Evolutionary conservation across 2,329 filamentous ascomycete species (phyloP).

Genomic region (Thielaviopsis populi): DNA sequence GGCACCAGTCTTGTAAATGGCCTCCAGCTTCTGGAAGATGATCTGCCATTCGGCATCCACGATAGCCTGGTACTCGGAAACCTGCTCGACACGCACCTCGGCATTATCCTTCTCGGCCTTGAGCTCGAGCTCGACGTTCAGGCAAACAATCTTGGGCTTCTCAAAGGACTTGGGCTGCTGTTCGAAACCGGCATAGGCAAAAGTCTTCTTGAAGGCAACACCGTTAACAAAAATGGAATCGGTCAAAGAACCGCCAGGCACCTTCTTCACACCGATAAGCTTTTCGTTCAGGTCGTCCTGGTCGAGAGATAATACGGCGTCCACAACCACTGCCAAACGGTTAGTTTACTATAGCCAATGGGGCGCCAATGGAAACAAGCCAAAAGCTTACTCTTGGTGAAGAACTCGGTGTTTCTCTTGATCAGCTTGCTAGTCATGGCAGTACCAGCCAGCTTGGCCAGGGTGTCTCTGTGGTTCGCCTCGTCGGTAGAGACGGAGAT

Average conservation of each 20-base stretch:
- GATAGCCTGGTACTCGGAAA: constrained; percentile 97
- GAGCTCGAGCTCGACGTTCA: constrained; percentile 95
- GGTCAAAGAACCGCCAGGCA: constrained; percentile 87
- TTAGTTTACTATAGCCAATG: constrained; percentile 1
- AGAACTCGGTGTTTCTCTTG: constrained; percentile 91
- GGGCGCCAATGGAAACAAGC: neutral
- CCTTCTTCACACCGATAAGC: constrained; percentile 96
- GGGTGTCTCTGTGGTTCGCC: constrained; percentile 70
- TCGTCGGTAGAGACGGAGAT: constrained; percentile 79
- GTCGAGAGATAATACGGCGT: constrained; percentile 87
- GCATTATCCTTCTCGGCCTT: constrained; percentile 99
- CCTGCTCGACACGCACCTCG: constrained; percentile 93
- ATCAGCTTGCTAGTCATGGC: constrained; percentile 99
- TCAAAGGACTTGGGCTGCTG: constrained; percentile 94
- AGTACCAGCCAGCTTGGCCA: constrained; percentile 77
- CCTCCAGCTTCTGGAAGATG: constrained; percentile 98
- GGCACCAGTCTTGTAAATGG: constrained; percentile 80
- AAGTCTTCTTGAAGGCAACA: constrained; percentile 99
- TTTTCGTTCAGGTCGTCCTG: constrained; percentile 97
- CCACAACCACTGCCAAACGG: constrained; percentile 66
- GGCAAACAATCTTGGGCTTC: constrained; percentile 88
- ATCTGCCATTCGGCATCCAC: constrained; percentile 99
- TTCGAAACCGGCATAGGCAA: constrained; percentile 97
- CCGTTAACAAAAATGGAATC: constrained; percentile 95
- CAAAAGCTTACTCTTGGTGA: constrained; percentile 63